These are phyloP conservation scores for Penicillium malachiteum DNA, from an alignment of 495 filamentous ascomycete genomes.

Conservation along the genomic window DNA sequence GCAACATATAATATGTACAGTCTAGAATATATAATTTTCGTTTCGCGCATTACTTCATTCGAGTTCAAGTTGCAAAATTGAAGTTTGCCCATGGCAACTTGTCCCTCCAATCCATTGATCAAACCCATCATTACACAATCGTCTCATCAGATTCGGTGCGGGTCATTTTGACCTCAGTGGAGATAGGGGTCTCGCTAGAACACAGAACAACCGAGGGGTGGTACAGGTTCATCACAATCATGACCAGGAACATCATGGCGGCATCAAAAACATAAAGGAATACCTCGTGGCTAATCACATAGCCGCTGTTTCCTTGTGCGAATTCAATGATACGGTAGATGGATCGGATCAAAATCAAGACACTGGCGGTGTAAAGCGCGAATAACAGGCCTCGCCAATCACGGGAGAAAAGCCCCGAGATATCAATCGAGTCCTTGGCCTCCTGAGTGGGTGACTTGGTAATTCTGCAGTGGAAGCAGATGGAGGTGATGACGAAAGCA, in stretches of 20 bases:
- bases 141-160: neutral
- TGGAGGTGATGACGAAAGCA: conserved; percentile 31
- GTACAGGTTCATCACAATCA: conserved; percentile 45
- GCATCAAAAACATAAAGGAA: conserved; percentile 64
- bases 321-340: conserved; percentile 64
- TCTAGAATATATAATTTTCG: too few species aligned
- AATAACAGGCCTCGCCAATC: conserved; percentile 34
- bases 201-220: conserved; percentile 14
- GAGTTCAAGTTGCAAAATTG: too few species aligned
- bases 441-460: conserved; percentile 16
- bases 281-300: conserved; percentile 52
- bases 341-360: conserved; percentile 59
- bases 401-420: neutral
- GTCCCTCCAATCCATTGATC: neutral
- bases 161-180: neutral
- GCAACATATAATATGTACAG: too few species aligned
- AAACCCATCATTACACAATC: neutral
- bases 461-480: conserved; percentile 36
- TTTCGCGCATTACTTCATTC: too few species aligned
- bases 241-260: conserved; percentile 53
- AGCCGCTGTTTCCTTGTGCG: conserved; percentile 50
- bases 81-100: too few species aligned
- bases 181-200: neutral
- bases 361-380: conserved; percentile 40
- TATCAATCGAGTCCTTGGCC: conserved; percentile 16